phyloP scores from a whole-genome alignment of 306 rosid species.

The Fragaria iinumae region DNA sequence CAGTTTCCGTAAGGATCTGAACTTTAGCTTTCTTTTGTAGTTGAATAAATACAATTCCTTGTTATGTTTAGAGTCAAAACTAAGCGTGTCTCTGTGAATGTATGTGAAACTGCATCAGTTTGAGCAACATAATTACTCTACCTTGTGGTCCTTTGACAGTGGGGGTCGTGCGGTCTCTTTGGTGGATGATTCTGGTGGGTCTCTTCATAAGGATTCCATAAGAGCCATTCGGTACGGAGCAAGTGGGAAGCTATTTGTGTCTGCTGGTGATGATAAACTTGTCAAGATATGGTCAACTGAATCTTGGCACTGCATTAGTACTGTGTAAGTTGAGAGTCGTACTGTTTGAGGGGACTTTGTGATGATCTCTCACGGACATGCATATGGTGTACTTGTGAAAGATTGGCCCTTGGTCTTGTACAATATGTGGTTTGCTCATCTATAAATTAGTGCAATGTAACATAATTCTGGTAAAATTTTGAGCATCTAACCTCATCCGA shows the following conservation, averaged over 20 bases:
- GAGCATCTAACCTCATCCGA: neutral
- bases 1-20: neutral
- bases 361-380: neutral
- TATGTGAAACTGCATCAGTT: neutral
- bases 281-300: slow-evolving; percentile 79
- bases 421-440: neutral
- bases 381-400: neutral
- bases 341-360: neutral
- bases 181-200: slow-evolving; percentile 42
- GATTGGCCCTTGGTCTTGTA: neutral
- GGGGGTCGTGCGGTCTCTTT: slow-evolving; percentile 50
- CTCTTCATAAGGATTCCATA: slow-evolving; percentile 64
- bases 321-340: slow-evolving; percentile 50
- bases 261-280: slow-evolving; percentile 90
- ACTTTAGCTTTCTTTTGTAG: slow-evolving; percentile 1
- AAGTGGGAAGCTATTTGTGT: slow-evolving; percentile 64
- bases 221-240: slow-evolving; percentile 77
- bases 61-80: neutral
- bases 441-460: neutral
- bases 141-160: slow-evolving; percentile 35
- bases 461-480: neutral
- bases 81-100: neutral
- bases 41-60: neutral
- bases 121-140: neutral
- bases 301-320: slow-evolving; percentile 68